Conservation (phyloP, 208 protist species). For the Acanthamoeba sp. region DNA sequence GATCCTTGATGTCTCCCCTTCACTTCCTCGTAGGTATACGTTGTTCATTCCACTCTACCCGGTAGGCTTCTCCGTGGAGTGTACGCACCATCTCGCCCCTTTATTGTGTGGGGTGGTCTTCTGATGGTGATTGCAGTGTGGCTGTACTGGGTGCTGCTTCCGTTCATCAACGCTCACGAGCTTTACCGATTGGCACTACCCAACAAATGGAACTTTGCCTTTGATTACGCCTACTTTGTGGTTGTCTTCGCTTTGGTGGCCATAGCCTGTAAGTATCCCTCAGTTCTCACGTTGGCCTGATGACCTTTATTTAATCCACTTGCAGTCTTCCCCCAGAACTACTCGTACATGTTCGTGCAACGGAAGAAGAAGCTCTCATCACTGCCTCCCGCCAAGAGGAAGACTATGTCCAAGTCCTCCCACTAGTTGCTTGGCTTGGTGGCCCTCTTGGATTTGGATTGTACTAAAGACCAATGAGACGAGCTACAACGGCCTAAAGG, state of each 20-base stretch:
- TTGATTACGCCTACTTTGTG: constrained; percentile 41
- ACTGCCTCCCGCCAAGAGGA: neutral
- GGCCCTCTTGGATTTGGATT: too few species aligned
- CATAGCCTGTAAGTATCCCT: neutral
- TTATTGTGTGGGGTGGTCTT: too few species aligned
- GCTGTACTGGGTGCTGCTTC: constrained; percentile 7
- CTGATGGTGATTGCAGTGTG: neutral
- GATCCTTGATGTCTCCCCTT: too few species aligned
- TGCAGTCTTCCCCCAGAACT: constrained; percentile 59
- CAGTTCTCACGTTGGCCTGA: neutral
- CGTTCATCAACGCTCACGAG: neutral
- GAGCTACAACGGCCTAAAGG: too few species aligned
- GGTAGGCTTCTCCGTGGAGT: neutral
- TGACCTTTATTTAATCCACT: too few species aligned
- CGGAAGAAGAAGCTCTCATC: constrained; percentile 1
- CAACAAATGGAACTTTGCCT: constrained; percentile 45
- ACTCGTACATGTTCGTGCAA: constrained; percentile 39
- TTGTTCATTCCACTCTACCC: constrained; percentile 43
- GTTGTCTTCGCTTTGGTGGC: neutral
- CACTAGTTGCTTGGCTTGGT: neutral
- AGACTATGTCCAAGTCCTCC: neutral
- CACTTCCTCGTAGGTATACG: constrained; percentile 30
- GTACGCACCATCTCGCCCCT: neutral
- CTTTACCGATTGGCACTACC: constrained; percentile 10
- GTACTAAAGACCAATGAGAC: too few species aligned